These are phyloP conservation scores for Solanum hybrid DNA, from an alignment of 305 asterid genomes.

Conservation along the genomic window DNA sequence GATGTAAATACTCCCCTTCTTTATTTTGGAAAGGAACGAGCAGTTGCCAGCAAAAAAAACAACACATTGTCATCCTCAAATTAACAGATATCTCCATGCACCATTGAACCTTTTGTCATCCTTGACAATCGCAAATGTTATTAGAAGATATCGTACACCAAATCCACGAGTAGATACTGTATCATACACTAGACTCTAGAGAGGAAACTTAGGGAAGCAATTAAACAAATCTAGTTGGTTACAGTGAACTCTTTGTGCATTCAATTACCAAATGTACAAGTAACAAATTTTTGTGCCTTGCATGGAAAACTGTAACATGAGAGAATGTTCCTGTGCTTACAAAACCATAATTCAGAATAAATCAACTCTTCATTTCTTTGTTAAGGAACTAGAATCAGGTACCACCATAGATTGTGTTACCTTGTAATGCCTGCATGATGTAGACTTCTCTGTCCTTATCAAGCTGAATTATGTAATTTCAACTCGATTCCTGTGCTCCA, in stretches of 20 bases:
- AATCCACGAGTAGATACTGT: not conserved
- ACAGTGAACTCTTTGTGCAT: not conserved
- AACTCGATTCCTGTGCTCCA: not conserved
- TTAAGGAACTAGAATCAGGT: not conserved
- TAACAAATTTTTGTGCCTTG: not conserved
- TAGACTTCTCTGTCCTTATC: not conserved
- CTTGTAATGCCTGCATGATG: not conserved
- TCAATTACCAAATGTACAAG: not conserved
- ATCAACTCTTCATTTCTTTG: not conserved
- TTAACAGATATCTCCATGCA: not conserved
- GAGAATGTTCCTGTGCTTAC: not conserved
- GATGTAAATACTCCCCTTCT: not conserved
- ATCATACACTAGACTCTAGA: not conserved
- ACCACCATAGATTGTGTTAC: not conserved
- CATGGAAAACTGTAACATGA: not conserved
- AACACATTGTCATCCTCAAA: not conserved
- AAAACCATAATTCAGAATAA: not conserved
- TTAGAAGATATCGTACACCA: not conserved
- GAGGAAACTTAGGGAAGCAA: not conserved
- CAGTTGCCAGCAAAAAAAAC: not conserved
- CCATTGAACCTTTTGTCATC: not conserved
- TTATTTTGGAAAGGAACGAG: not conserved
- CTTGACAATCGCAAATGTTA: not conserved
- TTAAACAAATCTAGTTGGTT: not conserved
- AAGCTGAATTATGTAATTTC: constrained; percentile 3